Conservation (phyloP, 306 rosid genomes). For the Mucuna pruriens region DNA sequence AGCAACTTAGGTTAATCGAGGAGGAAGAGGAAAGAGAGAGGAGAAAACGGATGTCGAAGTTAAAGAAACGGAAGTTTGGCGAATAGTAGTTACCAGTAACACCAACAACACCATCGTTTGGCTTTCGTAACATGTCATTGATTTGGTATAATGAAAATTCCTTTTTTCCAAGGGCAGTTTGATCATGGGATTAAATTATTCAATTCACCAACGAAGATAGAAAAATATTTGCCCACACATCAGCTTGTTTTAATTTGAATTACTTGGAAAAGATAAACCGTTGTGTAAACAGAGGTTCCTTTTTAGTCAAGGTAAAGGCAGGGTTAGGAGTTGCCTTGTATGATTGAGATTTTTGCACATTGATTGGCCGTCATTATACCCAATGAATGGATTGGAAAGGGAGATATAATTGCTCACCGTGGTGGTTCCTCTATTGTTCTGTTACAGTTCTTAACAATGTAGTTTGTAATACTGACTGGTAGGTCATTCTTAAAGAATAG, state of each 20-base stretch:
- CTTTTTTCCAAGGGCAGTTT: conserved; percentile 1
- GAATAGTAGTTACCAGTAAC: not conserved
- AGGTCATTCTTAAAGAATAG: no score
- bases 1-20: conserved; percentile 59
- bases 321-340: not conserved
- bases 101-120: not conserved
- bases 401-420: not conserved
- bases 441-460: not conserved
- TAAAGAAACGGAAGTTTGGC: conserved; percentile 53
- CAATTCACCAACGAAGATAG: conserved; percentile 29
- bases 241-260: conserved; percentile 15
- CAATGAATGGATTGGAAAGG: conserved; percentile 10
- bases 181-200: conserved; percentile 15
- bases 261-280: not conserved
- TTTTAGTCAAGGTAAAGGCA: not conserved
- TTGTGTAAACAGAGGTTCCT: conserved; percentile 1
- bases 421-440: not conserved
- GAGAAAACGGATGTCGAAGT: conserved; percentile 48
- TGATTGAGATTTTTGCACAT: not conserved
- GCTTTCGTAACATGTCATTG: conserved; percentile 22
- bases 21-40: conserved; percentile 64
- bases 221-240: conserved; percentile 17
- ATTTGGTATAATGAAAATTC: conserved; percentile 35
- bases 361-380: not conserved
- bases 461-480: not conserved